phyloP scores from a whole-genome alignment of 306 rosid species.

The Ammopiptanthus mongolicus region DNA sequence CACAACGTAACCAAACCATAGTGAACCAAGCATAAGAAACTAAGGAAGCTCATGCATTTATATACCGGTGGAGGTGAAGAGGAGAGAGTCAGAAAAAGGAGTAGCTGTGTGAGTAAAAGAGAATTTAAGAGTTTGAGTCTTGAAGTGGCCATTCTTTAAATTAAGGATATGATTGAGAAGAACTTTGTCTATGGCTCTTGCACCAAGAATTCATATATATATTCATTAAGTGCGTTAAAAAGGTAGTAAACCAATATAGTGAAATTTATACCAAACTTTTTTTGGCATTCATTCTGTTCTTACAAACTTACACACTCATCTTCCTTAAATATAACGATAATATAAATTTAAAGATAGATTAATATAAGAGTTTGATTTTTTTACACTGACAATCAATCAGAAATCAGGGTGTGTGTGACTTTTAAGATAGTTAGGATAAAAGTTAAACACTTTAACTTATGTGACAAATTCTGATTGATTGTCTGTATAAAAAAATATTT shows the following conservation, averaged over 20 bases:
- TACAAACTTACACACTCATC: too few relatives aligned
- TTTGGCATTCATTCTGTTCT: too few relatives aligned
- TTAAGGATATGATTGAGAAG: neutral
- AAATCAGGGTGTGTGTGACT: too few relatives aligned
- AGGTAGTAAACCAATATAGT: neutral
- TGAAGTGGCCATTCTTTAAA: constrained; percentile 63
- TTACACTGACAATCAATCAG: too few relatives aligned
- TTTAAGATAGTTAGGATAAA: too few relatives aligned
- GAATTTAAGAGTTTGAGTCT: constrained; percentile 64
- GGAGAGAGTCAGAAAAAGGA: neutral
- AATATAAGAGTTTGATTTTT: too few relatives aligned
- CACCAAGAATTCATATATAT: neutral
- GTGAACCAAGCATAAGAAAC: neutral
- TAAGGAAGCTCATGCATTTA: constrained; percentile 36
- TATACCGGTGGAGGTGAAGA: constrained; percentile 15
- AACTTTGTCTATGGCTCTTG: neutral
- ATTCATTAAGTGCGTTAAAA: neutral
- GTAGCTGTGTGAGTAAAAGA: constrained; percentile 1
- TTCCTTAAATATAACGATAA: too few relatives aligned
- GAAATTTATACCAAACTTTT: too few relatives aligned
- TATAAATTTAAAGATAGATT: too few relatives aligned
- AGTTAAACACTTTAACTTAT: too few relatives aligned
- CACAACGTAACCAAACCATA: neutral
- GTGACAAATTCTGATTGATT: too few relatives aligned
- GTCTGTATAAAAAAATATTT: too few relatives aligned